A percentile compares a stretch with the other conserved stretches of the same genome.
Evolutionary conservation across 2,329 filamentous ascomycete species (phyloP).

Genomic region (Colletotrichum zoysiae): DNA sequence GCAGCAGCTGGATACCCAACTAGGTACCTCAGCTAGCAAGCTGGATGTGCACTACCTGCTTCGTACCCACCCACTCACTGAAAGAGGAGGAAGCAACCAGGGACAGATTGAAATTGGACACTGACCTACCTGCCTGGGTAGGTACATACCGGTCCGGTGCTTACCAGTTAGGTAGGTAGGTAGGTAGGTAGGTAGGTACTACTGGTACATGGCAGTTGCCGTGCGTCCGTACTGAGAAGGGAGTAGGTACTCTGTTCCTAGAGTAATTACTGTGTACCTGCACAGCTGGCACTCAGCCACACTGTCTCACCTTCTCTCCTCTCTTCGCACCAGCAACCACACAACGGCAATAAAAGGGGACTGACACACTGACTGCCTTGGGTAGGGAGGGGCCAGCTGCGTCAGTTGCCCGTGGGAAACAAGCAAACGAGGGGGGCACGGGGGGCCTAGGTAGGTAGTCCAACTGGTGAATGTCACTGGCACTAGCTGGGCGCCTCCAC

Average conservation of each 20-base stretch:
- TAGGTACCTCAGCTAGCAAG: no score
- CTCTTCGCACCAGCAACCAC: background rate
- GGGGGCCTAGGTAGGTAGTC: no score
- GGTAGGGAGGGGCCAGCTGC: background rate
- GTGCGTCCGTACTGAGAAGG: no score
- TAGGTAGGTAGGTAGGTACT: no score
- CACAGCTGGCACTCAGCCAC: background rate
- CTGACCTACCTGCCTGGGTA: no score
- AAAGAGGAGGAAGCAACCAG: no score
- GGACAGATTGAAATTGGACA: no score
- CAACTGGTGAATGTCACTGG: conserved; percentile 19
- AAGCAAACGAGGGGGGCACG: background rate
- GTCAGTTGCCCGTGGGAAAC: background rate
- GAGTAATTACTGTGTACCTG: no score
- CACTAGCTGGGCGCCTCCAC: conserved; percentile 17
- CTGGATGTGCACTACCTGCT: no score
- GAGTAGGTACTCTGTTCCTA: background rate
- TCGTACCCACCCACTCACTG: no score
- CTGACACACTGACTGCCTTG: background rate
- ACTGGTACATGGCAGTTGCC: background rate
- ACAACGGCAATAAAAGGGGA: background rate
- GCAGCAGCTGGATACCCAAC: background rate
- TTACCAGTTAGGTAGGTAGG: background rate
- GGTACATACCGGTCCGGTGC: no score
- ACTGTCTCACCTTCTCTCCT: background rate